Base-by-base conservation (phyloP, 768 basidiomycete species). In the Rhodosporidiobolus odoratus region DNA sequence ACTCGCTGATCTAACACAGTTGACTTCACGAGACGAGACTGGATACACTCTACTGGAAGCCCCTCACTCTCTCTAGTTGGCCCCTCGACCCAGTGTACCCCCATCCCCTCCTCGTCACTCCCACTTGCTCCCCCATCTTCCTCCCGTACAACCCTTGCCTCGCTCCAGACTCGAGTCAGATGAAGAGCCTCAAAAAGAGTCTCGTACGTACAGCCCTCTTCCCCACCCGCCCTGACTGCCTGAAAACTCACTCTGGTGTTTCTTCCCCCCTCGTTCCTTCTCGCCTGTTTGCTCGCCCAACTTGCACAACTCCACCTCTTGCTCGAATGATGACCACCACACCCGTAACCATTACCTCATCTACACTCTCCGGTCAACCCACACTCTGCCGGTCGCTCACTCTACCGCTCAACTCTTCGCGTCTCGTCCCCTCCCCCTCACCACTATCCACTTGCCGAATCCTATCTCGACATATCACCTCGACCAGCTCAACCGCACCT, bases 181-280 rank as follows among this genome's bases (percentile, higher is more conserved):
- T 81, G 81, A 82, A 82, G 77, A 78, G 78, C 3, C 75, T 82
- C 62, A 82, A 81, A 75, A 81, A 81, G 74, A 78, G 77, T n/a
- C 79, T 81, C 77, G 81, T 81, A 53, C 76, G 80, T 79, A 38
- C 37, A 1, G 23, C 19, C 37, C 0, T 27, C 12, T 50, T 32
- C 60, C 19, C 48, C 17, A 23, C 37, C 21, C 58, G n/a, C 32
- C 10, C 30, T 21, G 19, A 30, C 37, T n/a, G 9, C 19, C 34
- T 3, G 27, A 12, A 19, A 27, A 1, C 45, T 59, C 30, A 16
- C 45, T 34, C 30, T 34, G 19, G 40, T 52, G 17, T 41, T 43
- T 16, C 35, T 30, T 53, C 43, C 21, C 25, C 45, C 13, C n/a
- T 37, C 23, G 35, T 38, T 47, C 34, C 32, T 54, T 16, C 38